A percentile compares a stretch with the other conserved stretches of the same genome.
phyloP scores from a whole-genome alignment of 257 asterid species.

The Handroanthus guayacan region DNA sequence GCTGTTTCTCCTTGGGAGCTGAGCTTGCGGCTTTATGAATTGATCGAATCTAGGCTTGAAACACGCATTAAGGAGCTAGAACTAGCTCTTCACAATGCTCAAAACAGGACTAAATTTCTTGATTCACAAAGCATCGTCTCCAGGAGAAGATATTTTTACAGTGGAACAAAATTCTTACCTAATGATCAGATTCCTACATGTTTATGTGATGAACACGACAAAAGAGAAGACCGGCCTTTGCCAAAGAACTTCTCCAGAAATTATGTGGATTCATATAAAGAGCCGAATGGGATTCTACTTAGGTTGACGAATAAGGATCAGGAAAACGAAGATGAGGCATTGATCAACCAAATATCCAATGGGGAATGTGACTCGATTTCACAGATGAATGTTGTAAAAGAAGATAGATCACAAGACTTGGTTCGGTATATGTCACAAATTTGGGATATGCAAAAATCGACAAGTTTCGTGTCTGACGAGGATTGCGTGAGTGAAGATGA shows the following conservation, averaged over 20 bases:
- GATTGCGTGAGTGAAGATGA: constrained; percentile 46
- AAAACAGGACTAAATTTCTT: constrained; percentile 34
- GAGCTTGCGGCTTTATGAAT: constrained; percentile 63
- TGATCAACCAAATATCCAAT: too few relatives aligned
- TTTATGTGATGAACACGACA: constrained; percentile 33
- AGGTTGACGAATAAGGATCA: constrained; percentile 26
- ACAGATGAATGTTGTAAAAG: constrained; percentile 3
- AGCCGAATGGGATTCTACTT: constrained; percentile 15
- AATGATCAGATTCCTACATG: constrained; percentile 43
- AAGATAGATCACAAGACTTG: constrained; percentile 12
- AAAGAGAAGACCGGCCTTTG: constrained; percentile 23
- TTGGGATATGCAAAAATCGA: constrained; percentile 29
- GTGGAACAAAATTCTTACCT: constrained; percentile 44
- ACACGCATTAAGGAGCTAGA: constrained; percentile 65
- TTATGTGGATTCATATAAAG: constrained; percentile 19
- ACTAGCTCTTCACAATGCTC: constrained; percentile 48
- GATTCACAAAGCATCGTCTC: constrained; percentile 38
- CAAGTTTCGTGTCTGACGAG: constrained; percentile 35
- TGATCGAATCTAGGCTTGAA: constrained; percentile 65
- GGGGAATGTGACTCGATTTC: constrained; percentile 30
- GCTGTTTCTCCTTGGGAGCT: constrained; percentile 72
- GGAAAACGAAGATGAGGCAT: constrained; percentile 14
- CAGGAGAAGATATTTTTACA: constrained; percentile 35
- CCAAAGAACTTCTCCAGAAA: constrained; percentile 4
- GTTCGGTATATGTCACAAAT: constrained; percentile 19